phyloP scores from a whole-genome alignment of 257 asterid species.

The Fraxinus excelsior region DNA sequence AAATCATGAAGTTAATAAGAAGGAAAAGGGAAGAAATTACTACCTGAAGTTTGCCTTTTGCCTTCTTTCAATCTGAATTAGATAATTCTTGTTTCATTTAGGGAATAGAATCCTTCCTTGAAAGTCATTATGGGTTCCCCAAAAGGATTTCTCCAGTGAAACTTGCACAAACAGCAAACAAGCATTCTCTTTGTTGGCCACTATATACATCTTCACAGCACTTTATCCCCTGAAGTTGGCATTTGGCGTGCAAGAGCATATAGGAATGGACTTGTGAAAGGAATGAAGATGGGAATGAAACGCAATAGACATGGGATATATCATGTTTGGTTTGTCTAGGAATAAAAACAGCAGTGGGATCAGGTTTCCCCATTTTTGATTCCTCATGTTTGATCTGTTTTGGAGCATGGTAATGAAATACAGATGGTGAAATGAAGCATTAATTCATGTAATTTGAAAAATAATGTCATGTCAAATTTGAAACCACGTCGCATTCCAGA shows the following conservation, averaged over 20 bases:
- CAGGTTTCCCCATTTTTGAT: background rate
- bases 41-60: background rate
- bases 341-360: background rate
- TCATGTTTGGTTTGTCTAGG: background rate
- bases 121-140: background rate
- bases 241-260: background rate
- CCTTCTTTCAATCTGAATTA: constrained; percentile 12
- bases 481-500: background rate
- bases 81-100: background rate
- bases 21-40: constrained; percentile 11
- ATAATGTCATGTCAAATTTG: background rate
- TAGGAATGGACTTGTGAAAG: background rate
- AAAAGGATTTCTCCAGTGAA: constrained; percentile 2
- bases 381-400: background rate
- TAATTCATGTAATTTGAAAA: background rate
- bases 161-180: background rate
- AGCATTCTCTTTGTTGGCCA: background rate
- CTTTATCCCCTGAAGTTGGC: background rate
- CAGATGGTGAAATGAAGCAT: background rate
- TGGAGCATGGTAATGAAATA: background rate
- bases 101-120: background rate
- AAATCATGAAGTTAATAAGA: background rate
- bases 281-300: background rate
- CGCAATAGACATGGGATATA: background rate
- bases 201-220: background rate